These are phyloP conservation scores for Neckera pumila DNA, from an alignment of 225 moss, liverwort and hornwort genomes.

Conservation along the genomic window DNA sequence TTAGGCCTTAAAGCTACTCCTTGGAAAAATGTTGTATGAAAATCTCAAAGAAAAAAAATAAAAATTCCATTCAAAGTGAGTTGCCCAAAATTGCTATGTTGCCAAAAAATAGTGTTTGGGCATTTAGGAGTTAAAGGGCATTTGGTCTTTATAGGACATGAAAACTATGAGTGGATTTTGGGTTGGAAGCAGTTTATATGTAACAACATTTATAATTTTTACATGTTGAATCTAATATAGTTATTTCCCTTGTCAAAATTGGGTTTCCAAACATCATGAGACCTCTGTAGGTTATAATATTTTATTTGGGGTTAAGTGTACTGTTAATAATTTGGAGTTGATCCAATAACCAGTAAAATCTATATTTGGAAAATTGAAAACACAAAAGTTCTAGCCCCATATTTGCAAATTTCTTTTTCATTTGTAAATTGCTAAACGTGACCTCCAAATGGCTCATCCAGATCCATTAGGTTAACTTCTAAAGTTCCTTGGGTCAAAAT, in stretches of 20 bases:
- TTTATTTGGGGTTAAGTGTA: neutral
- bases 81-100: too few species aligned
- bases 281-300: neutral
- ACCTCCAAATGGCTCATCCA: rapidly evolving
- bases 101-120: too few species aligned
- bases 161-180: neutral
- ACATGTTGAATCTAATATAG: neutral
- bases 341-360: neutral
- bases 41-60: too few species aligned
- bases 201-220: neutral
- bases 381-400: too few species aligned
- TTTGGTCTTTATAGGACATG: neutral
- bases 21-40: too few species aligned
- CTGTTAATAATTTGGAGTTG: too few species aligned
- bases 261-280: neutral
- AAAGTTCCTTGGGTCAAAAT: neutral
- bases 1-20: too few species aligned
- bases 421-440: neutral
- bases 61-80: too few species aligned
- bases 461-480: neutral
- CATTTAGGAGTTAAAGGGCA: too few species aligned
- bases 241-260: neutral
- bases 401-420: neutral
- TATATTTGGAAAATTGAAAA: neutral
- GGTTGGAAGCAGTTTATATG: neutral